phyloP scores from a whole-genome alignment of 2,329 filamentous ascomycete species.

The Neurospora sp. region DNA sequence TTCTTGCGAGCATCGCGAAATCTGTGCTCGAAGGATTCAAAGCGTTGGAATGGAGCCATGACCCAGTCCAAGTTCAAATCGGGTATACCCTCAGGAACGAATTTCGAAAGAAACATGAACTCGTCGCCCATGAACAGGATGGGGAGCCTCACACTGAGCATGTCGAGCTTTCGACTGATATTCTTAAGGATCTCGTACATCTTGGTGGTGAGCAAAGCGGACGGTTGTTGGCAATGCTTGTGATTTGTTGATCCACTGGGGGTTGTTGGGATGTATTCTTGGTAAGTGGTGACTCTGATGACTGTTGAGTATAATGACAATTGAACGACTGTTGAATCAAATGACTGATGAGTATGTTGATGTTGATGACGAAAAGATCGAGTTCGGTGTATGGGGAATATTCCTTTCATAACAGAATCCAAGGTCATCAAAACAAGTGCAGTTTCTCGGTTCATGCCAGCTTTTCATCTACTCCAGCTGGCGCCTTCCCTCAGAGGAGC shows the following conservation, averaged over 20 bases:
- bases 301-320: neutral
- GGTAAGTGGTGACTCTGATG: neutral
- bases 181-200: neutral
- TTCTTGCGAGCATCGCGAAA: neutral
- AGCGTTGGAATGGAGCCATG: neutral
- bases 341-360: neutral
- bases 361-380: neutral
- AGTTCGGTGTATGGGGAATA: neutral
- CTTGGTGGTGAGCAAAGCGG: neutral
- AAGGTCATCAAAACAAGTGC: neutral
- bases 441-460: neutral
- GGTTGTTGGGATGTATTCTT: neutral
- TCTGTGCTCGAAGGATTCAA: neutral
- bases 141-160: neutral
- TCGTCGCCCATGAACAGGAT: neutral
- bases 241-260: neutral
- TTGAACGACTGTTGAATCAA: neutral
- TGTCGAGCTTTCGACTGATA: neutral
- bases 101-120: neutral
- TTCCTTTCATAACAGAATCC: neutral
- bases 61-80: neutral
- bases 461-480: neutral
- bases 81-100: neutral
- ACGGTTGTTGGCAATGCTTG: neutral
- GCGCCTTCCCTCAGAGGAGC: neutral